These are phyloP conservation scores for Mycena metata DNA, from an alignment of 768 basidiomycete species.

Conservation along the genomic window DNA sequence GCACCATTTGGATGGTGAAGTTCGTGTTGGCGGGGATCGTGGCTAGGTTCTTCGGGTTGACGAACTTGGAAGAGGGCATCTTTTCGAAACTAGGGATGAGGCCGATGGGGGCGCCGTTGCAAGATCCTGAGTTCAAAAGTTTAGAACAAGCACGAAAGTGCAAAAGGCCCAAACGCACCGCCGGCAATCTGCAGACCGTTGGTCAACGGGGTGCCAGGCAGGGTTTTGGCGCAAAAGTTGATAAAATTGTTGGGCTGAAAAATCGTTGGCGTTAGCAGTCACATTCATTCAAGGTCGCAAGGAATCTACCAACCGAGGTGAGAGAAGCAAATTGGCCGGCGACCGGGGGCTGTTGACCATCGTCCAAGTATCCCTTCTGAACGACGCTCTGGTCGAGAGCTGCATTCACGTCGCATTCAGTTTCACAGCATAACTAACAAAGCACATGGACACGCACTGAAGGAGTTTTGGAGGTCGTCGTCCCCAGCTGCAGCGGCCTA, in stretches of 20 bases:
- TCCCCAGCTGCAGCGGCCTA: no score
- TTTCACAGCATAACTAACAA: no score
- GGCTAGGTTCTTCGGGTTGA: neutral
- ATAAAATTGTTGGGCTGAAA: constrained; percentile 13
- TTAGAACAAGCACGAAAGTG: no score
- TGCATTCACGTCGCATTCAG: neutral
- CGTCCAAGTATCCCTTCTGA: neutral
- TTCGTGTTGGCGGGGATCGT: neutral
- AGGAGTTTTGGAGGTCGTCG: no score
- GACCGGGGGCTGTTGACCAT: neutral
- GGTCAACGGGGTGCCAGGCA: neutral
- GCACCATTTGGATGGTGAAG: neutral
- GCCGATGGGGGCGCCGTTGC: constrained; percentile 6
- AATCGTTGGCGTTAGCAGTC: no score
- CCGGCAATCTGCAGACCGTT: constrained; percentile 1
- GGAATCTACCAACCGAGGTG: no score
- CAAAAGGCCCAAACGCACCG: no score
- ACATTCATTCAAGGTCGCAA: no score
- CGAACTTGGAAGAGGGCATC: constrained; percentile 8
- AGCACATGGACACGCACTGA: no score
- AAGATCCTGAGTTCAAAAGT: neutral
- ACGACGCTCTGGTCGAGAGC: constrained; percentile 1
- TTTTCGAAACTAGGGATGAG: neutral
- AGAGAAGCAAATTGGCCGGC: neutral
- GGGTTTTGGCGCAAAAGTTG: constrained; percentile 4